Evolutionary conservation across 2,329 filamentous ascomycete species (phyloP).

Genomic region (Penicillium sp.): DNA sequence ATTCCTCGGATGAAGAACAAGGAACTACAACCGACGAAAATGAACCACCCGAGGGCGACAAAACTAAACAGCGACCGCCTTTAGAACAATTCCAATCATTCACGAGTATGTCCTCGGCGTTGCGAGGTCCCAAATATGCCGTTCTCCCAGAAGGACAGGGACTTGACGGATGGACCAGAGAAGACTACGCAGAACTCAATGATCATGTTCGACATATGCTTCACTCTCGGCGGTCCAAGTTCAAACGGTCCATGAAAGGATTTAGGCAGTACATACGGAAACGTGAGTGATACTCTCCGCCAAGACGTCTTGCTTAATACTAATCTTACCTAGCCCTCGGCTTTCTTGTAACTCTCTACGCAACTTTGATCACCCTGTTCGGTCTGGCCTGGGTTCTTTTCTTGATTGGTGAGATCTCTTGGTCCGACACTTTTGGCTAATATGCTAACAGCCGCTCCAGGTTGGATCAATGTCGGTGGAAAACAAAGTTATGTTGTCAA

Average conservation of each 20-base stretch:
- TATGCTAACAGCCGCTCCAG: constrained; percentile 28
- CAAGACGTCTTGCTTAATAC: not conserved
- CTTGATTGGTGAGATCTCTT: constrained; percentile 62
- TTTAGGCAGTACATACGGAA: constrained; percentile 76
- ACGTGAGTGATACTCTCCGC: constrained; percentile 50
- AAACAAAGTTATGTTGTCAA: constrained; percentile 69
- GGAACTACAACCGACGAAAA: constrained; percentile 30
- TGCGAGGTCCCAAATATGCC: constrained; percentile 72
- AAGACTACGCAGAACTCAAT: constrained; percentile 74
- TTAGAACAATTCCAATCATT: constrained; percentile 35
- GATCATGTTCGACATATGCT: constrained; percentile 86
- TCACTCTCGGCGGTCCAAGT: constrained; percentile 74
- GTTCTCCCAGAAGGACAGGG: constrained; percentile 72
- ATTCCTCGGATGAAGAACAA: constrained; percentile 35
- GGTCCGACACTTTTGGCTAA: not conserved
- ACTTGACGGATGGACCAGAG: constrained; percentile 71
- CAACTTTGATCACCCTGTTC: constrained; percentile 77
- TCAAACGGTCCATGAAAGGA: constrained; percentile 75
- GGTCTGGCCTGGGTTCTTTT: constrained; percentile 89
- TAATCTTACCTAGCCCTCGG: constrained; percentile 59
- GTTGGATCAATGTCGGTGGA: constrained; percentile 79
- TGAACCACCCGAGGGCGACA: constrained; percentile 26
- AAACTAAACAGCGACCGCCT: constrained; percentile 29
- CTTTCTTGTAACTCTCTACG: constrained; percentile 81
- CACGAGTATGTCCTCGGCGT: constrained; percentile 64